Evolutionary conservation across 768 basidiomycete genomes (phyloP).

Genomic region (Suillus occidentalis): DNA sequence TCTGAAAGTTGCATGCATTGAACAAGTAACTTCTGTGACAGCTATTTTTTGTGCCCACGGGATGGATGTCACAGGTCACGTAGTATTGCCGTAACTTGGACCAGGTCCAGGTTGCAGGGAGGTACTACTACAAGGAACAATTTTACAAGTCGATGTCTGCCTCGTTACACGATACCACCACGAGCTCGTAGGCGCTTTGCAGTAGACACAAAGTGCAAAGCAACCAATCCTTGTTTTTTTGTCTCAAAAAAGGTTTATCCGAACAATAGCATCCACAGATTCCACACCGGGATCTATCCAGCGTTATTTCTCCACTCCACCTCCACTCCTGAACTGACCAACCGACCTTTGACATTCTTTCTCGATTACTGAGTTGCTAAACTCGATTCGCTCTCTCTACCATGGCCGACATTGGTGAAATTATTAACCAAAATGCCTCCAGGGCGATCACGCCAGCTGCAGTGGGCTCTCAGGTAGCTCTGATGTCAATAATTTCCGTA

Average conservation of each 20-base stretch:
- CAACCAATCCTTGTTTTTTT: not conserved
- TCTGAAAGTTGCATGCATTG: not conserved
- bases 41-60: too few species aligned
- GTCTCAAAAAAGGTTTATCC: not conserved
- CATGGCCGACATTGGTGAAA: constrained; percentile 33
- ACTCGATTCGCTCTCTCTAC: constrained; percentile 19
- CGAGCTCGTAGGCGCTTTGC: not conserved
- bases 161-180: not conserved
- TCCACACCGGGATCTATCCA: too few species aligned
- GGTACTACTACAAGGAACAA: not conserved
- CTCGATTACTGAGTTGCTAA: constrained; percentile 13
- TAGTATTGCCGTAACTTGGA: not conserved
- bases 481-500: constrained; percentile 76
- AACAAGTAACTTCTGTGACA: too few species aligned
- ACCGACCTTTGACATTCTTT: constrained; percentile 23
- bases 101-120: not conserved
- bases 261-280: constrained; percentile 12
- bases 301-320: not conserved
- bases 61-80: not conserved
- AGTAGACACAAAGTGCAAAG: not conserved
- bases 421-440: constrained; percentile 35
- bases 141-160: not conserved
- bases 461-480: constrained; percentile 72
- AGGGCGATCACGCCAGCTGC: constrained; percentile 79
- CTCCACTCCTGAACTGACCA: constrained; percentile 7